Base-by-base conservation (phyloP, 371 early-diverging fungal species). In the Actinomortierella ambigua region DNA sequence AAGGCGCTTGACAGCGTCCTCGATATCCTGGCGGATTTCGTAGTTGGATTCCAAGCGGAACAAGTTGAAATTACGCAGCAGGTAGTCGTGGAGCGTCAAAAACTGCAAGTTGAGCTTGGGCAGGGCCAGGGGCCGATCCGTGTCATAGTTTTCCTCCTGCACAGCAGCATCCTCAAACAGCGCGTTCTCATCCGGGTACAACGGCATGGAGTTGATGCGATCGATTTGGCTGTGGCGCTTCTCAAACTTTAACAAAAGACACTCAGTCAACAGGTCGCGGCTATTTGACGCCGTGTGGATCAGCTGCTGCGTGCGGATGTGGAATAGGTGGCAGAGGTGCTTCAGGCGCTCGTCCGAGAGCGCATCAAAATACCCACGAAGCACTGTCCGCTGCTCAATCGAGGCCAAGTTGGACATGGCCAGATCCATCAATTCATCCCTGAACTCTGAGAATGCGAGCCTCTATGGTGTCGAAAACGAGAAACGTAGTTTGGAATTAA, bases 51-150 rank as follows among this genome's bases (percentile, higher is more conserved):
- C 95, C 20, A 93, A 65, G 14, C 86, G 86, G 79, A 89, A 90
- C 22, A 98, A 81, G n/a, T 84, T 84, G 53, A 93, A 91, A 61
- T 94, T 91, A 43, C 99, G 87, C 24, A 88, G 76, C 29, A 98
- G 77, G 71, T 97, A 97, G 68, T 98, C 99, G 61, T 89, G 88
- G 17, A 95, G 64, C 0, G 96, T 93, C 70, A 98, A 79, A 71
- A 91, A 98, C 76, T 98, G 99, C 26, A 98, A 80, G 55, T 91
- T 92, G 43, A 98, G 82, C 62, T 96, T 95, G 2, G 98, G 98
- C 9, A 95, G 77, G 0, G 95, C 85, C 14, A 95, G 70, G 22
- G 90, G 89, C 17, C 86, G 79, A 40, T 84, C 88, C 27, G 91
- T 88, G 8, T 82, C 65, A 67, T 91, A 93, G 47, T 77, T 77